Conservation (phyloP, 441 rosid species). For the Erodium texanum region DNA sequence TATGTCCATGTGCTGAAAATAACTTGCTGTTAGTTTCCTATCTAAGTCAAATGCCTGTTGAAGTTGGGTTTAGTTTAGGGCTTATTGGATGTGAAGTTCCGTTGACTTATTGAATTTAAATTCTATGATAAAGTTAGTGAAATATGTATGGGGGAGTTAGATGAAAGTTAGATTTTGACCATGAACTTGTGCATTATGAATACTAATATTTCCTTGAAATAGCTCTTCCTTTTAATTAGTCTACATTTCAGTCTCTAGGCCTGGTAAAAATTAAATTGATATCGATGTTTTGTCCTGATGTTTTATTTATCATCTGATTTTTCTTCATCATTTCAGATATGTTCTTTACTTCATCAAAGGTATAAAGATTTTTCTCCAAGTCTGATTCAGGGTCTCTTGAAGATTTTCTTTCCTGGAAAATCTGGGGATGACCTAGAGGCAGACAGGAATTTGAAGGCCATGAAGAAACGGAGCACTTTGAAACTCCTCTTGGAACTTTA, state of each 20-base stretch:
- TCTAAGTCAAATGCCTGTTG: not conserved
- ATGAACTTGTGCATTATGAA: constrained; percentile 6
- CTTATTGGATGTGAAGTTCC: not conserved
- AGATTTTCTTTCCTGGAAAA: constrained; percentile 91
- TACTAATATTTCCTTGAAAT: constrained; percentile 3
- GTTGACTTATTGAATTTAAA: not conserved
- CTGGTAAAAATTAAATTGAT: not conserved
- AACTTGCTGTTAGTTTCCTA: not conserved
- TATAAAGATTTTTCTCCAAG: constrained; percentile 88
- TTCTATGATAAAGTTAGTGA: not conserved
- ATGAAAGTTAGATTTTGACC: not conserved
- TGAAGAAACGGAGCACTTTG: constrained; percentile 88
- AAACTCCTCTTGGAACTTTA: constrained; percentile 86
- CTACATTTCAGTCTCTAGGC: not conserved
- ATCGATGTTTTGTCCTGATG: constrained; percentile 6
- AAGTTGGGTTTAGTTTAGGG: not conserved
- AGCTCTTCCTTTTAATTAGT: not conserved
- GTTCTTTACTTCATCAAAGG: constrained; percentile 96
- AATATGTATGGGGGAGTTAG: not conserved
- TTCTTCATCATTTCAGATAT: constrained; percentile 44
- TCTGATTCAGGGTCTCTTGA: constrained; percentile 76
- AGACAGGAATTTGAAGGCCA: constrained; percentile 76
- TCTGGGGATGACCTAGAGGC: constrained; percentile 77
- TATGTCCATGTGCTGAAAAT: not conserved
- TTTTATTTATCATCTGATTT: constrained; percentile 22